These are phyloP conservation scores for Coemansia brasiliensis DNA, from an alignment of 192 early-diverging fungal species.

Conservation along the genomic window DNA sequence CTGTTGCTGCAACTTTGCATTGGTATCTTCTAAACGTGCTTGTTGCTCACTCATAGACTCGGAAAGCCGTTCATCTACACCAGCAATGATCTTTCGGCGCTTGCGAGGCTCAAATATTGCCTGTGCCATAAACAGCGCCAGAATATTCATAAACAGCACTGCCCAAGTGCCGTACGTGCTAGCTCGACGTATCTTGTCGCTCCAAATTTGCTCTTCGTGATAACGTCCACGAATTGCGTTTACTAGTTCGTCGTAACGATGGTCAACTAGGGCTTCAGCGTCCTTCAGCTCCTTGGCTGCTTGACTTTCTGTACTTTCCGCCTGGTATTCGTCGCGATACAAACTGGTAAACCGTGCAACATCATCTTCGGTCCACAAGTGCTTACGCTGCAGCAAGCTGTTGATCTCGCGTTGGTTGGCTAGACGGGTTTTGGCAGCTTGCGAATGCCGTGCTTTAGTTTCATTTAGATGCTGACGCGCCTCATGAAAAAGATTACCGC, in stretches of 20 bases:
- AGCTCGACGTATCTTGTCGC: constrained; percentile 79
- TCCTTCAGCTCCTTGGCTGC: constrained; percentile 56
- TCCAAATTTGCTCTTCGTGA: constrained; percentile 84
- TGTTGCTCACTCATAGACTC: constrained; percentile 55
- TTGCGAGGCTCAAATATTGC: constrained; percentile 74
- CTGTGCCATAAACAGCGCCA: constrained; percentile 69
- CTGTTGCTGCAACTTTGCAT: background rate
- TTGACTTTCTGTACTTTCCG: constrained; percentile 55
- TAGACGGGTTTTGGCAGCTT: constrained; percentile 59
- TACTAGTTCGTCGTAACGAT: constrained; percentile 62
- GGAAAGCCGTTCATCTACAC: constrained; percentile 63
- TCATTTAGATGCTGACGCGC: constrained; percentile 52
- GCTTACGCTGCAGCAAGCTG: constrained; percentile 74
- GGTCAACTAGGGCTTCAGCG: constrained; percentile 64
- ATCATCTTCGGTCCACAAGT: constrained; percentile 71
- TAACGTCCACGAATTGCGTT: constrained; percentile 73
- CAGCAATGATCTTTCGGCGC: constrained; percentile 63
- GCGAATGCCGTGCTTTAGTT: constrained; percentile 59
- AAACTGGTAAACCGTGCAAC: constrained; percentile 74
- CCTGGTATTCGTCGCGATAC: constrained; percentile 68
- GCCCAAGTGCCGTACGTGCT: constrained; percentile 77
- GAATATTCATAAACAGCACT: constrained; percentile 64
- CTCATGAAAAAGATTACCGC: constrained; percentile 47
- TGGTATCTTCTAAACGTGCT: background rate
- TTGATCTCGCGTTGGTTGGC: constrained; percentile 75